Base-by-base conservation (phyloP, 179 eudicot genomes). In the Beta lomatogona region DNA sequence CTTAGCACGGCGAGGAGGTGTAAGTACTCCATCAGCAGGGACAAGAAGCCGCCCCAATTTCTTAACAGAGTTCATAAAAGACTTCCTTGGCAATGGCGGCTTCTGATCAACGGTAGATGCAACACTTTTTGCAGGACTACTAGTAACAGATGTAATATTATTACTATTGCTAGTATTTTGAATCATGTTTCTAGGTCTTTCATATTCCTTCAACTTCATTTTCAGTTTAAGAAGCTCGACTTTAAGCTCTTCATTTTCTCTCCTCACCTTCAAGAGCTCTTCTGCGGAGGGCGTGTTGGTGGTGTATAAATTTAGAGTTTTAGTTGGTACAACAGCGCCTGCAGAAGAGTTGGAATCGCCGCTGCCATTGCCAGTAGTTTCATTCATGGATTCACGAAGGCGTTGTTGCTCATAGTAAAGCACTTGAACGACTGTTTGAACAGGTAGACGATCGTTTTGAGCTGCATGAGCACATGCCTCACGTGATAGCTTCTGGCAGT, bases 401-500 rank as follows among this genome's bases (percentile, higher is more conserved):
- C 99, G 92, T 84, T 93, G 97, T 70, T 97, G 99, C 89, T 97
- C 99, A 68, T 93, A 85, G 90, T 97, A 97, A 9, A 94, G 98
- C 10, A 93, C 99, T 89, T 97, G 99, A 57, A 97, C 98, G 0
- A 92, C 98, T 0, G 97, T 97, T 83, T 97, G 99, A 14, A 88
- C 97, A 0, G 99, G 99, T 16, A 97, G 93, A 6, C 99, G 87
- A 75, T 93, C 94, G 22, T 94, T 97, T 48, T 97, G 99, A 72
- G 99, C 99, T 0, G 97, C 99, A 59, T 94, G 99, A n/a, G 97
- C 99, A 73, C 98, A 97, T 52, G 99, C 99, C 82, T 97, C 99
- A 1, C 97, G 80, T 0, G 99, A 97, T 14, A 97, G 90, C 86
- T 92, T 97, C 75, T 93, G 98, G 77, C 99, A 97, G 89, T 94